A percentile compares a stretch with the other conserved stretches of the same genome.
Evolutionary conservation across 2,329 filamentous ascomycete genomes (phyloP).

Genomic region (Trichoderma citrinoviride): DNA sequence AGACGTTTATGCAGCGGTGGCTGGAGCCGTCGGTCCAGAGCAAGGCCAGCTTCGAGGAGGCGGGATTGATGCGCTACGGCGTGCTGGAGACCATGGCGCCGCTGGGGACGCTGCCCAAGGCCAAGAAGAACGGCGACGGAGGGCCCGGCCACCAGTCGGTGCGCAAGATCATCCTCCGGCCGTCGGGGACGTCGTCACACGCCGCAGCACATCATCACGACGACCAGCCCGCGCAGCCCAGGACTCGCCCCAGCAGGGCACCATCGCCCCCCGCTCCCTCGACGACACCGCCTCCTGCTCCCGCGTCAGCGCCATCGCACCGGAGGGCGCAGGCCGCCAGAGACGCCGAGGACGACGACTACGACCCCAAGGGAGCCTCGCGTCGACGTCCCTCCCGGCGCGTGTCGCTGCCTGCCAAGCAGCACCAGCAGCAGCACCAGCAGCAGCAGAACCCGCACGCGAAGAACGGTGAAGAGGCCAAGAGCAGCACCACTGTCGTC

Average conservation of each 20-base stretch:
- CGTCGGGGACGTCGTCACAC: constrained; percentile 33
- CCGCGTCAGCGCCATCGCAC: constrained; percentile 23
- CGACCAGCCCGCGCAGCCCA: constrained; percentile 12
- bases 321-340: constrained; percentile 27
- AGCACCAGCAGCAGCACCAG: constrained; percentile 21
- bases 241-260: constrained; percentile 5
- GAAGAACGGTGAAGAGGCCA: constrained; percentile 14
- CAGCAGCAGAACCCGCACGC: constrained; percentile 24
- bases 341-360: constrained; percentile 44
- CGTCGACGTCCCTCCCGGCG: constrained; percentile 37
- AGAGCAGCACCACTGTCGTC: constrained; percentile 1
- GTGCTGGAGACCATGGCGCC: constrained; percentile 83
- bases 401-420: constrained; percentile 33
- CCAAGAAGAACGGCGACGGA: constrained; percentile 38
- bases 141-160: constrained; percentile 29
- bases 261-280: constrained; percentile 22
- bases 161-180: constrained; percentile 48
- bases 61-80: constrained; percentile 68
- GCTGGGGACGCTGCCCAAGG: constrained; percentile 69
- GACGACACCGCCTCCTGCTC: constrained; percentile 25
- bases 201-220: constrained; percentile 29
- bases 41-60: constrained; percentile 74
- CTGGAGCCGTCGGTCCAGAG: constrained; percentile 57
- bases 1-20: constrained; percentile 55
- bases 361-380: constrained; percentile 39